Evolutionary conservation across 2,329 filamentous ascomycete species (phyloP).

Genomic region (Cladorrhinum sp.): DNA sequence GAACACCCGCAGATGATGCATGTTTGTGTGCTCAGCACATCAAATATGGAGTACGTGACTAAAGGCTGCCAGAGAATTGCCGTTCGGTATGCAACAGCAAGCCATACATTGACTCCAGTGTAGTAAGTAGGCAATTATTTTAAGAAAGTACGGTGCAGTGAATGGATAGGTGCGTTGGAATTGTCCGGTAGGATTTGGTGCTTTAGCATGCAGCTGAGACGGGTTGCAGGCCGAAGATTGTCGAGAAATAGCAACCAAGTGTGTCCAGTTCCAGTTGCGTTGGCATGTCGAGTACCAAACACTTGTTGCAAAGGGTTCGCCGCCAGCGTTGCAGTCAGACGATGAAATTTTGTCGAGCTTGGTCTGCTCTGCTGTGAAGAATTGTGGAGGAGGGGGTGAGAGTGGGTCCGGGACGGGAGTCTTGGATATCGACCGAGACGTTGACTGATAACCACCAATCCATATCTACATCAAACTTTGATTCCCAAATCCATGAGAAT

Average conservation of each 20-base stretch:
- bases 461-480: background rate
- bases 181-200: too few relatives aligned
- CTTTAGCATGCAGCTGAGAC: too few relatives aligned
- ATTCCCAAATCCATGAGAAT: background rate
- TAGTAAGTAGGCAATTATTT: background rate
- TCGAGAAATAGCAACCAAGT: slow-evolving; percentile 17
- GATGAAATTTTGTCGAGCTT: background rate
- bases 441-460: background rate
- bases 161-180: too few relatives aligned
- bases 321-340: slow-evolving; percentile 8
- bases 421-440: background rate
- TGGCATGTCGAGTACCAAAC: slow-evolving; percentile 21
- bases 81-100: background rate
- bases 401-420: background rate
- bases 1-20: background rate
- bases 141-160: background rate
- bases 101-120: too few relatives aligned
- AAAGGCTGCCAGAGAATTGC: too few relatives aligned
- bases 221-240: background rate
- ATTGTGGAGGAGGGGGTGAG: slow-evolving; percentile 23
- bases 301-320: slow-evolving; percentile 13
- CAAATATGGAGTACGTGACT: too few relatives aligned
- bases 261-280: too few relatives aligned
- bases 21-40: background rate
- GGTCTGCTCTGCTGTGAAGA: background rate